Evolutionary conservation across 2,329 filamentous ascomycete species (phyloP).

Genomic region (Xylaria sp.): DNA sequence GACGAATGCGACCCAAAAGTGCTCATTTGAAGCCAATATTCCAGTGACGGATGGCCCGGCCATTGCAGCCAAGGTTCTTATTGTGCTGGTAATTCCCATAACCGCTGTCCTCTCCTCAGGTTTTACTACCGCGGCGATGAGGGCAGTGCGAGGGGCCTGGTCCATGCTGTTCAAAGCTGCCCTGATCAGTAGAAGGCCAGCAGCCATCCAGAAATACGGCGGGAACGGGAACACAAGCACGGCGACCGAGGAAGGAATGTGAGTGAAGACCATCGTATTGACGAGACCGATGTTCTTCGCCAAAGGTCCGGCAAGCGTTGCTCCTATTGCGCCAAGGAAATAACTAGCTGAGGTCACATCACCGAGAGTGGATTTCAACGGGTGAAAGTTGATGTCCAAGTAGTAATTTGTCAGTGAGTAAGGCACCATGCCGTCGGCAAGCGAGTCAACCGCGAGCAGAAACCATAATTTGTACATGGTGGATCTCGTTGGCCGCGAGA

Average conservation of each 20-base stretch:
- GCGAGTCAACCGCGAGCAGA: constrained; percentile 70
- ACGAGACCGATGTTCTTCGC: constrained; percentile 68
- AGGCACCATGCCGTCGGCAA: constrained; percentile 73
- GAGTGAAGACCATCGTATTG: constrained; percentile 72
- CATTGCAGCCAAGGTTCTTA: constrained; percentile 69
- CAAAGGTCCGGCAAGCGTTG: constrained; percentile 67
- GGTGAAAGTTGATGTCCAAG: constrained; percentile 65
- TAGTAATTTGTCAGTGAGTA: constrained; percentile 68
- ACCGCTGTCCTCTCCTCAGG: constrained; percentile 73
- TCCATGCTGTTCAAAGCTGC: constrained; percentile 75
- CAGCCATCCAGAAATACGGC: constrained; percentile 60
- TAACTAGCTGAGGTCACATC: constrained; percentile 66
- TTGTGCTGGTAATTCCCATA: constrained; percentile 73
- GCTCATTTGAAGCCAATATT: constrained; percentile 60
- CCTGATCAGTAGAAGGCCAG: constrained; percentile 66
- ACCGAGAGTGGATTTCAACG: constrained; percentile 67
- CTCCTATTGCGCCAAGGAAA: constrained; percentile 63
- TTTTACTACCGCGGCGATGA: constrained; percentile 73
- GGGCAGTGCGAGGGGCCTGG: constrained; percentile 71
- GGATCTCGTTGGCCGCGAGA: constrained; percentile 65
- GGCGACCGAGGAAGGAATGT: constrained; percentile 69
- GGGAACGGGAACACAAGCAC: constrained; percentile 70
- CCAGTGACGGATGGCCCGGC: constrained; percentile 66
- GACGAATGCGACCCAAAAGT: constrained; percentile 72
- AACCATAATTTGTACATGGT: constrained; percentile 74